These are phyloP conservation scores for Emericellopsis cladophorae DNA, from an alignment of 2,329 filamentous ascomycete species.

Conservation along the genomic window DNA sequence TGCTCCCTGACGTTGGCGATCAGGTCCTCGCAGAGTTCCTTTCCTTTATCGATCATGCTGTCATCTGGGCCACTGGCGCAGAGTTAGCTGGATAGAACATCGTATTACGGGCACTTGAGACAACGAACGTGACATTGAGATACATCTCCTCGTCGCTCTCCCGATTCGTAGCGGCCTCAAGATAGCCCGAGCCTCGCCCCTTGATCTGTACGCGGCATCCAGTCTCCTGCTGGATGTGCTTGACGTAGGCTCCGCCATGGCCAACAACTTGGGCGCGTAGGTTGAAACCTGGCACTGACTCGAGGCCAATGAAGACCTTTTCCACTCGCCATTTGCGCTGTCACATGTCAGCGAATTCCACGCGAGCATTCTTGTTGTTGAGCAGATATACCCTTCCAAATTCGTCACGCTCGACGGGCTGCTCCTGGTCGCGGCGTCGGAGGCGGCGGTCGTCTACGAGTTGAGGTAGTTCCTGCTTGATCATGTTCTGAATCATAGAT, in stretches of 20 bases:
- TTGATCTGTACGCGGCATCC: constrained; percentile 97
- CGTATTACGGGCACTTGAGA: too few species aligned
- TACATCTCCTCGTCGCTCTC: constrained; percentile 97
- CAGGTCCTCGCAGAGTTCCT: constrained; percentile 79
- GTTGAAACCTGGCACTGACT: constrained; percentile 90
- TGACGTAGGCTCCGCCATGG: constrained; percentile 87
- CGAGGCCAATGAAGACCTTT: constrained; percentile 80
- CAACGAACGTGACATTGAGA: constrained; percentile 77
- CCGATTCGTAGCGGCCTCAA: constrained; percentile 73
- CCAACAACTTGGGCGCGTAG: constrained; percentile 92
- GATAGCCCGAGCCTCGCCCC: constrained; percentile 85
- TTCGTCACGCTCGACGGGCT: constrained; percentile 78
- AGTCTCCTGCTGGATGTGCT: constrained; percentile 94
- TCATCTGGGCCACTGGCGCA: constrained; percentile 65
- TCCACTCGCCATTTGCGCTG: constrained; percentile 99
- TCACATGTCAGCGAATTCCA: constrained; percentile 5
- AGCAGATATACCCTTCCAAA: constrained; percentile 59
- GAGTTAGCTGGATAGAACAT: too few species aligned
- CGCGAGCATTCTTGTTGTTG: neutral
- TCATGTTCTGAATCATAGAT: constrained; percentile 80
- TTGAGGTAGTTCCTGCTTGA: constrained; percentile 91
- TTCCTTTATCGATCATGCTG: constrained; percentile 73
- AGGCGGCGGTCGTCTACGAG: constrained; percentile 91
- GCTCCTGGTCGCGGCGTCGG: constrained; percentile 64
- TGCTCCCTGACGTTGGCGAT: constrained; percentile 77